Evolutionary conservation across 345 rosid genomes (phyloP).

Genomic region (Eucalyptus urophylla): DNA sequence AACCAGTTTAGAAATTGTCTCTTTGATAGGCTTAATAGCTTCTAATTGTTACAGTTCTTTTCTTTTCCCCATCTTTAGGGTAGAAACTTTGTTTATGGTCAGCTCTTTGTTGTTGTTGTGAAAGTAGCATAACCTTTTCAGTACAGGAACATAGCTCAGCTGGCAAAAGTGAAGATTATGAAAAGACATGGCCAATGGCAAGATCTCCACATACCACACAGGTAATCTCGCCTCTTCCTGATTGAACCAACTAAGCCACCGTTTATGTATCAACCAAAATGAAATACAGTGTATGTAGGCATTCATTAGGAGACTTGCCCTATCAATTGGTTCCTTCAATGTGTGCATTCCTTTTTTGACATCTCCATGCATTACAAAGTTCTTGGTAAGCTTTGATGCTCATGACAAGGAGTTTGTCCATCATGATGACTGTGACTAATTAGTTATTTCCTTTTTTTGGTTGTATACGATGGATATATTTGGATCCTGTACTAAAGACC

Average conservation of each 20-base stretch:
- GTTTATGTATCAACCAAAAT: neutral
- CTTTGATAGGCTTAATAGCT: neutral
- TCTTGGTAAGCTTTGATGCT: neutral
- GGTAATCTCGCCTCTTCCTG: constrained; percentile 13
- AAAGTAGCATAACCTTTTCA: neutral
- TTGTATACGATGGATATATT: neutral
- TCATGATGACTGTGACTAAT: neutral
- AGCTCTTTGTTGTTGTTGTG: neutral
- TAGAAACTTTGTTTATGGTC: neutral
- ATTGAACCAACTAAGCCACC: neutral
- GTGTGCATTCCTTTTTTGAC: neutral
- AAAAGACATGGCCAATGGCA: constrained; percentile 55
- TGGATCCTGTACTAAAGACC: neutral
- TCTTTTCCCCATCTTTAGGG: neutral
- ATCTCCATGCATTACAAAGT: neutral
- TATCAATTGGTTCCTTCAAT: neutral
- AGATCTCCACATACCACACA: constrained; percentile 54
- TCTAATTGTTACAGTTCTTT: neutral
- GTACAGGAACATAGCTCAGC: constrained; percentile 73
- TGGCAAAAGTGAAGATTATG: constrained; percentile 75
- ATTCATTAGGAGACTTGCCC: neutral
- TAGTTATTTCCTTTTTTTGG: neutral
- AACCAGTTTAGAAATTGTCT: neutral
- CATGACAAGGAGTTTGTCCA: neutral
- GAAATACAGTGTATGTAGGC: neutral